phyloP scores from a whole-genome alignment of 2,329 filamentous ascomycete species.

The Apiospora phragmitis region DNA sequence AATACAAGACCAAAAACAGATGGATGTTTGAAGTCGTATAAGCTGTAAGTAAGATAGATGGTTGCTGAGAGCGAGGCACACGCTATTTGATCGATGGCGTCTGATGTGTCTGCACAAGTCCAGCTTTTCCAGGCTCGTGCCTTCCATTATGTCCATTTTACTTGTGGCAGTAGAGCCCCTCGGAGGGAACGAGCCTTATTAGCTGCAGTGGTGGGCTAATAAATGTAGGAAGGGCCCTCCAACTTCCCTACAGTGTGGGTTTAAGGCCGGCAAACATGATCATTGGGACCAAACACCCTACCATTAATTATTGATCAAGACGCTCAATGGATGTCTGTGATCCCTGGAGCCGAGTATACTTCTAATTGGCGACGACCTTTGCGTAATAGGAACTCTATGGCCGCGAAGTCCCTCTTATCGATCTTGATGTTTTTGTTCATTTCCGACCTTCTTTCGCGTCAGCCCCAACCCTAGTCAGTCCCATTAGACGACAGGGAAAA shows the following conservation, averaged over 20 bases:
- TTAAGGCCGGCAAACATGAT: neutral
- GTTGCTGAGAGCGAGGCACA: neutral
- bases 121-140: neutral
- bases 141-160: neutral
- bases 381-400: conserved; percentile 81
- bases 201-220: neutral
- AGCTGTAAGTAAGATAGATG: conserved; percentile 1
- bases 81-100: neutral
- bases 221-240: neutral
- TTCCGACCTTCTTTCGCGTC: conserved; percentile 56
- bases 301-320: neutral
- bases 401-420: conserved; percentile 81
- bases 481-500: neutral
- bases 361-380: conserved; percentile 83
- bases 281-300: neutral
- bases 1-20: conserved; percentile 27
- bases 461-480: neutral
- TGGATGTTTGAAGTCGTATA: conserved; percentile 29
- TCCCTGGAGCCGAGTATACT: conserved; percentile 75
- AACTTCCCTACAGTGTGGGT: neutral
- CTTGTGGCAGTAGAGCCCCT: neutral
- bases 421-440: conserved; percentile 71
- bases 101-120: neutral
- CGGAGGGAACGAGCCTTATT: neutral
- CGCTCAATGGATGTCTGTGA: conserved; percentile 67